Conservation (phyloP, 192 early-diverging fungal genomes). For the Rhizoclosmatium globosum region DNA sequence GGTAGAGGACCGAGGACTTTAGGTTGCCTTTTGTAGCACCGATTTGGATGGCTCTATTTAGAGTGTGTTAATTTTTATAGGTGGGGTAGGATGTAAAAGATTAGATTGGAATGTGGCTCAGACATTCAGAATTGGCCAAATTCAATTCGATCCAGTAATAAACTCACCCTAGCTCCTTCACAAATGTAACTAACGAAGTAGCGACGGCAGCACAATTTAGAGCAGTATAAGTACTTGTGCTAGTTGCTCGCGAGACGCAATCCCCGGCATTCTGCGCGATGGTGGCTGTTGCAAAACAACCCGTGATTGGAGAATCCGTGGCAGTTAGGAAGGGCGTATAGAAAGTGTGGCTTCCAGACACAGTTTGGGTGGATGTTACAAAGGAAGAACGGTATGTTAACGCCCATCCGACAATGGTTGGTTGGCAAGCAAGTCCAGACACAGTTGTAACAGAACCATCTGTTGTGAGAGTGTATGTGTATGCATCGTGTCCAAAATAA, state of each 20-base stretch:
- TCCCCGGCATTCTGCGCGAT: background rate
- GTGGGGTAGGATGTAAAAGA: too few species aligned
- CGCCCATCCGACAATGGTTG: conserved; percentile 8
- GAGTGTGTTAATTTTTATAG: too few species aligned
- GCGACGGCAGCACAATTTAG: background rate
- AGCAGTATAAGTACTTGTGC: background rate
- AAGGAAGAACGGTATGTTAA: background rate
- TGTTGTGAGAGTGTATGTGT: background rate
- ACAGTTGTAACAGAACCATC: background rate
- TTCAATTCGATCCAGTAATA: background rate
- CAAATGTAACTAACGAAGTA: background rate
- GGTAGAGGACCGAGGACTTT: too few species aligned
- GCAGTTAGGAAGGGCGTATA: background rate
- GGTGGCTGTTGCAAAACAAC: conserved; percentile 4
- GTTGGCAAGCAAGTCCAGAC: background rate
- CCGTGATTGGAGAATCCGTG: background rate
- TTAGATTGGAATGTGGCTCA: too few species aligned
- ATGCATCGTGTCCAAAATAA: background rate
- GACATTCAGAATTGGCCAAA: background rate
- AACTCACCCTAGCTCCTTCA: background rate
- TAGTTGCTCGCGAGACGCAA: background rate
- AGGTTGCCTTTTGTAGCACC: too few species aligned
- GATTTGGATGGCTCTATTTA: too few species aligned
- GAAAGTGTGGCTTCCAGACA: background rate
- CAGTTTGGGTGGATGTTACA: background rate